Evolutionary conservation across 2,329 filamentous ascomycete species (phyloP).

Genomic region (Microdochium bolleyi): DNA sequence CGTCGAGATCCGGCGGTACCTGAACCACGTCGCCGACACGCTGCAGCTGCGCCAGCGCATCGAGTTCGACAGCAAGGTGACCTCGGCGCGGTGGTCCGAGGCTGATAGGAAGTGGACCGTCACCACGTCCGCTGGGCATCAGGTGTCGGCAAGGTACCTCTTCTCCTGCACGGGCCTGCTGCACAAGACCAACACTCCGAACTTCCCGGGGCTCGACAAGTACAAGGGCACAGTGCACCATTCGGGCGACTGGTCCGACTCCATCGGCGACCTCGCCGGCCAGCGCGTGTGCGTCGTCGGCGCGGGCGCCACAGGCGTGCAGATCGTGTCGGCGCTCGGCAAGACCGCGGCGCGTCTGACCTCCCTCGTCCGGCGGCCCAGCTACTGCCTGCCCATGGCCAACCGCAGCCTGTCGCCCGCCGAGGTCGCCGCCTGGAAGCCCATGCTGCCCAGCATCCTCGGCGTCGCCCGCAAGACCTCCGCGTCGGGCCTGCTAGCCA

Average conservation of each 20-base stretch:
- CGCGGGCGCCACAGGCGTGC: constrained; percentile 57
- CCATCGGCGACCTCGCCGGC: constrained; percentile 41
- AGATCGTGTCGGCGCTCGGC: constrained; percentile 54
- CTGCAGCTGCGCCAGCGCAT: constrained; percentile 33
- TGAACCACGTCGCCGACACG: constrained; percentile 34
- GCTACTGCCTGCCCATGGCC: too few species aligned
- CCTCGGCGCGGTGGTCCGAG: constrained; percentile 29
- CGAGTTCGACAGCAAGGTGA: constrained; percentile 33
- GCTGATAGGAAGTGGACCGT: constrained; percentile 31
- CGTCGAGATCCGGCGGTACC: constrained; percentile 34
- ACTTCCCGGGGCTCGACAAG: constrained; percentile 49
- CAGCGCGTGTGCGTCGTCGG: constrained; percentile 57
- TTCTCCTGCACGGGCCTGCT: constrained; percentile 46
- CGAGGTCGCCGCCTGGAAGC: too few species aligned
- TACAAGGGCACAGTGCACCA: constrained; percentile 55
- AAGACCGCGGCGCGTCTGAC: constrained; percentile 41
- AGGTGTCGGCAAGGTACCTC: constrained; percentile 36
- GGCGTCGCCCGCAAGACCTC: too few species aligned
- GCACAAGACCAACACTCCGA: constrained; percentile 49
- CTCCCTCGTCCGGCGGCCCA: constrained; percentile 34
- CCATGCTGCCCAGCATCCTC: too few species aligned
- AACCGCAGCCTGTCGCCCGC: too few species aligned
- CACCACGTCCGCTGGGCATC: constrained; percentile 27
- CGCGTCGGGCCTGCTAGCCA: constrained; percentile 57
- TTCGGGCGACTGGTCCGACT: constrained; percentile 52